Conservation (phyloP, 306 rosid species). For the Pachyrhizus erosus region DNA sequence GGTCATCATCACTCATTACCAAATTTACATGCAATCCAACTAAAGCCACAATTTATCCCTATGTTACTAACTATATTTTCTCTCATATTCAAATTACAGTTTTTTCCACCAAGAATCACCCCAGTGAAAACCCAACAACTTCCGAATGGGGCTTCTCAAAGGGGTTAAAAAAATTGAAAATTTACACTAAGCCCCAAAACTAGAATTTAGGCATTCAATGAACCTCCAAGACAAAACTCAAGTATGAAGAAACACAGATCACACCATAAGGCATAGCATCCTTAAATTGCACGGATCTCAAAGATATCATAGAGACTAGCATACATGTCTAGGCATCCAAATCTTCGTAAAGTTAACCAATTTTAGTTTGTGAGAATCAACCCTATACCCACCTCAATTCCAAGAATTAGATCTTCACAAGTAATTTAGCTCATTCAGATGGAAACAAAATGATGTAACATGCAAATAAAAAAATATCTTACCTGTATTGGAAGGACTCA, state of each 20-base stretch:
- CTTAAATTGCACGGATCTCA: constrained; percentile 38
- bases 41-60: constrained; percentile 11
- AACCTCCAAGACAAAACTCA: neutral
- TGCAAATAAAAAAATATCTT: neutral
- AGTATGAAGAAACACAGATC: constrained; percentile 17
- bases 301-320: neutral
- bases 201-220: neutral
- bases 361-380: constrained; percentile 7
- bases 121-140: neutral
- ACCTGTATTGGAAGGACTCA: constrained; percentile 68
- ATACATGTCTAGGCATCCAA: neutral
- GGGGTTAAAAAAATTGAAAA: neutral
- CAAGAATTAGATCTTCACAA: neutral
- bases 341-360: constrained; percentile 9
- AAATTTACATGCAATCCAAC: constrained; percentile 6
- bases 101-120: neutral
- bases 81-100: neutral
- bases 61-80: neutral
- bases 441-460: constrained; percentile 20
- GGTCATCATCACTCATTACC: constrained; percentile 11
- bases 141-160: neutral
- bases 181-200: neutral
- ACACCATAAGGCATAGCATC: neutral
- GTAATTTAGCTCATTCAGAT: constrained; percentile 21
- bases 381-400: neutral